Base-by-base conservation (phyloP, 139 green algal genomes). In the Chlamydomonas sp. region DNA sequence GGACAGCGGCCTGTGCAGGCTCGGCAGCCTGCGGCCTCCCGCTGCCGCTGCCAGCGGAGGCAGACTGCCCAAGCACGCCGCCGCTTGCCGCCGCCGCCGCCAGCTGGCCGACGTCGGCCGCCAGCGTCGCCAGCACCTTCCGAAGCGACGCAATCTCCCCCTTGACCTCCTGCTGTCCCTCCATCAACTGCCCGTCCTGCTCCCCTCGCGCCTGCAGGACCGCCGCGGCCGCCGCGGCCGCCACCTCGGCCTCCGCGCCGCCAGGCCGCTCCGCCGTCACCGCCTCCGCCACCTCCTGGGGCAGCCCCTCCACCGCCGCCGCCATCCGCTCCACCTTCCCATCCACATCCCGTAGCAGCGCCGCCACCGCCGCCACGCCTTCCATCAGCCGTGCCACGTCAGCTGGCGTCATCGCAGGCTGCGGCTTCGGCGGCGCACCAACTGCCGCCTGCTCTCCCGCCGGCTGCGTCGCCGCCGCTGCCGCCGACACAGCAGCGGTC, bases 261-360 rank as follows among this genome's bases (percentile, higher is more conserved):
- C 14, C 17, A 3, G 77, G 5, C 8, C 62, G 7, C 62, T 68
- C 2, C 20, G 69, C 9, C 68, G 69, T 9, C 17, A 18, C 9
- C 60, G 69, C 68, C 60, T 68, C 68, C 80, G 80, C 68, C 20
- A 49, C 9, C 15, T 68, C 59, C 15, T 7, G 2, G 4, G 80
- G 80, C 69, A 86, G 68, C 17, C 58, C 3, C 59, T 17, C 80
- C 68, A 86, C 69, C 69, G 80, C 80, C 80, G 67, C 69, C 69
- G 80, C 60, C 68, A 86, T 58, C 4, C 58, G 0, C 57, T 69
- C 80, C 31, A 86, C 77, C 67, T 78, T 86, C 1, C 2, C 10
- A 69, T 86, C 80, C 5, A 86, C 80, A 18, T 86, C 80, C 60
- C 58, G 58, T 6, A 86, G n/a, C 59, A 86, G 80, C 80, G 10